Evolutionary conservation across 345 rosid genomes (phyloP).

Genomic region (Arabidopsis thaliana): TAIR10.1 NC_003075.7:16142001-16142500

Average conservation of each 20-base stretch:
- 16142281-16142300: background rate
- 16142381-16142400: slow-evolving; percentile 6
- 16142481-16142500: slow-evolving; percentile 12
- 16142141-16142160: slow-evolving; percentile 1
- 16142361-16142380: slow-evolving; percentile 2
- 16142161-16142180: background rate
- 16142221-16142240: background rate
- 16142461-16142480: slow-evolving; percentile 9
- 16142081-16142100: background rate
- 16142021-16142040: background rate
- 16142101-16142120: slow-evolving; percentile 8
- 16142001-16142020: background rate
- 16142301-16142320: background rate
- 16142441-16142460: slow-evolving; percentile 4
- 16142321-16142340: slow-evolving; percentile 24
- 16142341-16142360: slow-evolving; percentile 9
- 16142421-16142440: slow-evolving; percentile 17
- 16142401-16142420: slow-evolving; percentile 27
- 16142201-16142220: slow-evolving; percentile 14
- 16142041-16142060: background rate
- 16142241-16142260: slow-evolving; percentile 31
- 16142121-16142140: slow-evolving; percentile 4
- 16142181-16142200: slow-evolving; percentile 7
- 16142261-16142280: slow-evolving; percentile 4
- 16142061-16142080: slow-evolving; percentile 1